Percentiles rank a stretch among this genome's conserved stretches.
phyloP scores from a whole-genome alignment of 176 grass and related monocot genomes.

The Triticum urartu region DNA sequence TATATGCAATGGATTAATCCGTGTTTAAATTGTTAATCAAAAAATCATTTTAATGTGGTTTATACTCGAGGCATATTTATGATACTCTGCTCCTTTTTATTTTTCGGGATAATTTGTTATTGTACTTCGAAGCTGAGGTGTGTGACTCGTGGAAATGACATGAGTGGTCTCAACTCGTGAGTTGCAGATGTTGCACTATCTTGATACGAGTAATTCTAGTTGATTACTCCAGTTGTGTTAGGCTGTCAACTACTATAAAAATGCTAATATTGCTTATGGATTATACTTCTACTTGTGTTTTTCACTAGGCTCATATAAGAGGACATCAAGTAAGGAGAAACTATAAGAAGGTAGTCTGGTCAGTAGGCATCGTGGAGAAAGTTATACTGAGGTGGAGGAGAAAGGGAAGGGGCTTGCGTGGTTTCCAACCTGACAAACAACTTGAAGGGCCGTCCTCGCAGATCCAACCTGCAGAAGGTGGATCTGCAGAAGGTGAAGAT shows the following conservation, averaged over 20 bases:
- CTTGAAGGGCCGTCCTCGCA: conserved; percentile 48
- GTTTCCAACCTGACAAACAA: conserved; percentile 63
- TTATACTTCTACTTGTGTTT: background rate
- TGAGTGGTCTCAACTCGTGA: conserved; percentile 3
- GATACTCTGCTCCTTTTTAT: background rate
- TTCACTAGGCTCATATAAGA: conserved; percentile 83
- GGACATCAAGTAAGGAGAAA: conserved; percentile 92
- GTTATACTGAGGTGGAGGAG: conserved; percentile 92
- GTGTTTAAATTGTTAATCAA: background rate
- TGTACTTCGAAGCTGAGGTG: background rate
- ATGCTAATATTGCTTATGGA: background rate
- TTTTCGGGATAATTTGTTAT: background rate
- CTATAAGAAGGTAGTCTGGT: conserved; percentile 79
- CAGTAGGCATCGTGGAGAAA: conserved; percentile 89
- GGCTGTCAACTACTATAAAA: background rate
- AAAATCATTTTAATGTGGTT: background rate
- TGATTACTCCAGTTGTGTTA: background rate
- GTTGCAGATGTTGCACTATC: background rate
- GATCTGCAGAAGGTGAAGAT: conserved; percentile 42
- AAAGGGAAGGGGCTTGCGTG: conserved; percentile 69
- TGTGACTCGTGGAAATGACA: background rate
- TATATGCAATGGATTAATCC: background rate
- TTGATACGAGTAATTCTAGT: background rate
- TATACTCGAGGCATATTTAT: background rate
- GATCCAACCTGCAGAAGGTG: conserved; percentile 50